Base-by-base conservation (phyloP, 1,139 yeast genomes). In the Sugiyamaella pinicola region DNA sequence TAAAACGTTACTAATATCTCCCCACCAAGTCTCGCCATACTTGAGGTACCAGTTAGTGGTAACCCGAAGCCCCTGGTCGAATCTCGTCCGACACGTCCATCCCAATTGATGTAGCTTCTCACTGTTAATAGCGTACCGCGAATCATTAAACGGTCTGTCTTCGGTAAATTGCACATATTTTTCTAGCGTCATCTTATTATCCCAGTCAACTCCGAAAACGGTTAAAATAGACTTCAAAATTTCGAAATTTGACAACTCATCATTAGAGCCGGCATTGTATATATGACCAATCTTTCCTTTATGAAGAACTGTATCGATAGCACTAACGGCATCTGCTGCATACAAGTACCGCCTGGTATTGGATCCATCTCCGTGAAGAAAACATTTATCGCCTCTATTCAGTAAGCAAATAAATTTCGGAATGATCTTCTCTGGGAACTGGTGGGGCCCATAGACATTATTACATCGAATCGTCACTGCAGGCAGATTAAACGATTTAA, bases 401-500 rank as follows among this genome's bases (percentile, higher is more conserved):
- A 75, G 58, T 38, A 68, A 60, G 13, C 64, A 57, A 18, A 70
- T 65, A 52, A 73, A 72, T 53, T 67, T 68, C 1, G 85, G 82
- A 7, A 82, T 76, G 37, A 82, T 72, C 59, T 82, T 82, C 53
- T 82, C 85, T 0, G 83, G 83, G 58, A 74, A 77, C 63, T 82
- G 85, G 34, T 73, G 68, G 0, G 81, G 79, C 0, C 85, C 85
- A 62, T 77, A 82, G 4, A 81, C 76, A 59, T 82, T 82, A 61
- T 81, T 81, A 47, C 82, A 75, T 37, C 85, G 67, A 3, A 80
- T 65, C 1, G 76, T 72, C 9, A 74, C 68, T 3, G 74, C 68
- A 1, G 81, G 82, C 10, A 80, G 54, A 5, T 70, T 67, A 62
- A 68, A 81, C 19, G 82, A 76, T 53, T 70, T 70, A 42, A 66